Base-by-base conservation (phyloP, 2,329 filamentous ascomycete genomes). In the Xylariales sp. region DNA sequence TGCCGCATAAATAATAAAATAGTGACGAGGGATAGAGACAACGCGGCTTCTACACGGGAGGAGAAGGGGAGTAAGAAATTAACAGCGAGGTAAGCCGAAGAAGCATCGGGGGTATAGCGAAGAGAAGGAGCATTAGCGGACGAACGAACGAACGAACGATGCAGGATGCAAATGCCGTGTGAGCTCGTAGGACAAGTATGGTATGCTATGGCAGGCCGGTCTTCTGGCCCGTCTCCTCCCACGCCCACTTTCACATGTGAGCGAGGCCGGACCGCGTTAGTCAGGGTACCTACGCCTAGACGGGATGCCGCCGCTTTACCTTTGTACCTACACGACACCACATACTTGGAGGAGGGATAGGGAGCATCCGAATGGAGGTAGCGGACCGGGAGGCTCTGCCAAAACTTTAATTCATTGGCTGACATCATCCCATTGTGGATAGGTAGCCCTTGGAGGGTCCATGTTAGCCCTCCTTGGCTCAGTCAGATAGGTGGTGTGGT, bases 191-290 rank as follows among this genome's bases (percentile, higher is more conserved):
- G 28, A 62, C 36, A 30, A 61, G 34, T 43, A 23, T 23, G 23
- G 23, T 1, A 23, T 23, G 23, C 23, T 23, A 23, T 23, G 23
- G 23, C 23, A 23, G 23, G 23, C 23, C 23, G 1, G 23, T 23
- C 23, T 23, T 23, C 23, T 23, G 59, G 49, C 36, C 62, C 46
- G 62, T 55, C 63, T 58, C 58, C 39, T 57, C 43, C 41, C 16
- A 46, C 54, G 57, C 66, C 70, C 70, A 69, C 70, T 71, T 71
- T 72, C 70, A 72, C 70, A 72, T 72, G 70, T 64, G 64, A 70
- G 63, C 52, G 65, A 64, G 34, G 58, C 34, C 59, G 53, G 68
- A 32, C 53, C 23, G 23, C 23, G 23, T 23, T 23, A 23, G 23
- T 23, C 23, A 23, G 23, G 39, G 36, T 39, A 39, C 36, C 36